Base-by-base conservation (phyloP, 139 green algal genomes). In the Chlorella sp. region DNA sequence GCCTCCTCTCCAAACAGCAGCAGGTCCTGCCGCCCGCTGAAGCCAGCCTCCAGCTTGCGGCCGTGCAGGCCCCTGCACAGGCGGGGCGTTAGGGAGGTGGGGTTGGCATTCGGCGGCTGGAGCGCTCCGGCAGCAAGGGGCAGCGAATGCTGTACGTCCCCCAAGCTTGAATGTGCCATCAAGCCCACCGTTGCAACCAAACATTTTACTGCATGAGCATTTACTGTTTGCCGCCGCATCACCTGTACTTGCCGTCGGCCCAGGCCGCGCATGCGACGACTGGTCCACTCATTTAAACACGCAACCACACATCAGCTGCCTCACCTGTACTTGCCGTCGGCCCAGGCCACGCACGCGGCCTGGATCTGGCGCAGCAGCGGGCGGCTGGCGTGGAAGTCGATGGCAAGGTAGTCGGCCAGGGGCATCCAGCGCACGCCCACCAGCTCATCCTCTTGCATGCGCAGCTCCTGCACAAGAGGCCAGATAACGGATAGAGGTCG, bases 341-440 rank as follows among this genome's bases (percentile, higher is more conserved):
- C 83, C 43, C 78, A 90, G 22, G 51, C 65, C 40, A 54, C 32
- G 76, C 83, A 88, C 20, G 51, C 54, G 16, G 68, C 44, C 38
- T 83, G 76, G 28, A 90, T 87, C 51, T 81, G 28, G 41, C 26
- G 38, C 75, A 77, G 84, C 19, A 80, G 65, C 22, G 73, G 72
- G 19, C 56, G 41, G 41, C 46, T 73, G 6, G 67, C 20, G 14
- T 54, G 78, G 62, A 89, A 90, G 62, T 82, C 75, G 22, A 89
- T 73, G n/a, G 46, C 40, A 20, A 76, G 83, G 67, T 93, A 96
- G 40, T 95, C 91, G 1, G 90, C 72, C 1, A 97, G 56, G 0
- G 89, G 82, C 90, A 96, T 92, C 94, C 94, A 97, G 34, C 76
- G 54, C 1, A 85, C 92, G 1, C 77, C 90, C 46, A 92, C 88